Conservation (phyloP, 2,329 filamentous ascomycete genomes). For the Colletotrichum sp. region DNA sequence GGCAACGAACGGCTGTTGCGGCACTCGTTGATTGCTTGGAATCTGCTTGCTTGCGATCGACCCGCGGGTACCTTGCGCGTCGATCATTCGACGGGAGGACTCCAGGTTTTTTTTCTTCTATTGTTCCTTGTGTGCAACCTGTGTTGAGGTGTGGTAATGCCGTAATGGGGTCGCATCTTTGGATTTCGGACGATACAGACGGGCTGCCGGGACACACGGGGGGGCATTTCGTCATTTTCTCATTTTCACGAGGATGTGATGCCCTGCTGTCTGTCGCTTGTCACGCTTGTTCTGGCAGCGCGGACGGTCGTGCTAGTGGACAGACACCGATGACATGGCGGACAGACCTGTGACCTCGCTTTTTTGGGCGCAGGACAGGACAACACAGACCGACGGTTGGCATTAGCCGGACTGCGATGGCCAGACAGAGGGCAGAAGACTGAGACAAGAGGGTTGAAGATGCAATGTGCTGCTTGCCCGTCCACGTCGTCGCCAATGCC, state of each 20-base stretch:
- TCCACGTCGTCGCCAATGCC: neutral
- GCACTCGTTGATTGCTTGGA: constrained; percentile 18
- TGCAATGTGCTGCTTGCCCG: neutral
- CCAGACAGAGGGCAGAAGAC: neutral
- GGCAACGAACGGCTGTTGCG: constrained; percentile 15
- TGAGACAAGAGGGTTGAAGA: neutral
- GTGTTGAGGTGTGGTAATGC: neutral
- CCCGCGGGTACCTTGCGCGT: constrained; percentile 4
- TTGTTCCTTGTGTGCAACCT: neutral
- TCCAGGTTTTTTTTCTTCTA: neutral
- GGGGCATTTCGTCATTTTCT: neutral
- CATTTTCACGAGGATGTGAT: neutral
- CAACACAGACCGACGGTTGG: neutral
- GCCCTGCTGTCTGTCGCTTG: neutral
- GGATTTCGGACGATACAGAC: neutral
- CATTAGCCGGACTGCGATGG: neutral
- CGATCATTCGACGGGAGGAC: neutral
- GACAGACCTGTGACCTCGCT: neutral
- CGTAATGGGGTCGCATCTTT: neutral
- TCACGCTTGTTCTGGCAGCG: neutral
- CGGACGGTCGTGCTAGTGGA: neutral
- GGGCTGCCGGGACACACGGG: neutral
- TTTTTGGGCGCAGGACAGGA: neutral
- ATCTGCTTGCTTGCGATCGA: neutral
- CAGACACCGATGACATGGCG: neutral